phyloP scores from a whole-genome alignment of 2,329 filamentous ascomycete genomes.

The Corinectria fuckeliana region DNA sequence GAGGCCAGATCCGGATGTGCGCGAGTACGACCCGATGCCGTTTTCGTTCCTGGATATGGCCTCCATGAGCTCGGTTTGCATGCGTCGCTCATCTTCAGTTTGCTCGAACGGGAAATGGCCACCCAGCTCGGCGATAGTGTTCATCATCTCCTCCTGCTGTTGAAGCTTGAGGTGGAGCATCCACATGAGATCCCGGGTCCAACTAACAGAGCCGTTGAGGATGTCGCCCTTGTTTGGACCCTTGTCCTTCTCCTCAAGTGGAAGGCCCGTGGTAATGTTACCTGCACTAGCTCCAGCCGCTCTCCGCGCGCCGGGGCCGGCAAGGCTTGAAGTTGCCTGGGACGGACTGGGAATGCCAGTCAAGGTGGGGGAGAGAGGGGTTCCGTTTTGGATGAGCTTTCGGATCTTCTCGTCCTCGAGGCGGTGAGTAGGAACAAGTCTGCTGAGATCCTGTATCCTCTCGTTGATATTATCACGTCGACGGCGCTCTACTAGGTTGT shows the following conservation, averaged over 20 bases:
- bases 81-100: constrained; percentile 91
- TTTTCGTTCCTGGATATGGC: constrained; percentile 82
- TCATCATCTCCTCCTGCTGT: constrained; percentile 86
- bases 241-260: constrained; percentile 97
- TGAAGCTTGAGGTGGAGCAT: constrained; percentile 88
- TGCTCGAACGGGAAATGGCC: constrained; percentile 80
- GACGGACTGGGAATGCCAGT: constrained; percentile 72
- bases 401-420: constrained; percentile 97
- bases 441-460: constrained; percentile 94
- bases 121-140: constrained; percentile 74
- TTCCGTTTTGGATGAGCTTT: constrained; percentile 92
- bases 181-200: constrained; percentile 99
- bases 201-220: constrained; percentile 93
- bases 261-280: constrained; percentile 90
- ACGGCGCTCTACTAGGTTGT: constrained; percentile 94
- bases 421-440: constrained; percentile 88
- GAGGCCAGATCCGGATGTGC: constrained; percentile 81
- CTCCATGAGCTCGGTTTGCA: constrained; percentile 91
- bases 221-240: constrained; percentile 99
- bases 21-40: constrained; percentile 81
- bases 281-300: constrained; percentile 73
- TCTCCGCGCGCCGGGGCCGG: constrained; percentile 81
- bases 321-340: constrained; percentile 84
- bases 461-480: constrained; percentile 99
- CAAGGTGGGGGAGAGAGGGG: constrained; percentile 83